A percentile compares a stretch with the other conserved stretches of the same genome.
Conservation (phyloP, 352 stramenopile genomes). For the Pelagophyceae sp. region DNA sequence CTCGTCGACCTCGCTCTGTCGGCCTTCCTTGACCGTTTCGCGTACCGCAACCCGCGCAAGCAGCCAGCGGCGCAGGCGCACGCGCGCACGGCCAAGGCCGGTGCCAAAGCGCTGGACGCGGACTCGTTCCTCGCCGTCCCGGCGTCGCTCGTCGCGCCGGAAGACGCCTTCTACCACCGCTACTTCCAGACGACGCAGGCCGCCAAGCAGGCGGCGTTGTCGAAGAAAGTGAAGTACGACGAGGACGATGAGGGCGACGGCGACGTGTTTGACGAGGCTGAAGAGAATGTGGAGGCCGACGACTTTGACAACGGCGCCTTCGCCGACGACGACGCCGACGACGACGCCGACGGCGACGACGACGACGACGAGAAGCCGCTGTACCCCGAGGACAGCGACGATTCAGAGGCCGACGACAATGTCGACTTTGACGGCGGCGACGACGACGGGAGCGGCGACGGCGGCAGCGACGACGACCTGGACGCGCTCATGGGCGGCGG, state of each 20-base stretch:
- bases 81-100: background rate
- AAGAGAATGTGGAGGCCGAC: slow-evolving; percentile 38
- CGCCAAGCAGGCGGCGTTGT: slow-evolving; percentile 47
- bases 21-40: slow-evolving; percentile 96
- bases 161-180: slow-evolving; percentile 10
- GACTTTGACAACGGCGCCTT: slow-evolving; percentile 39
- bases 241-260: slow-evolving; percentile 36
- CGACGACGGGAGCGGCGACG: slow-evolving; percentile 29
- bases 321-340: slow-evolving; percentile 28
- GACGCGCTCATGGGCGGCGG: slow-evolving; percentile 28
- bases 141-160: slow-evolving; percentile 13
- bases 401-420: slow-evolving; percentile 38
- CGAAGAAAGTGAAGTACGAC: slow-evolving; percentile 25
- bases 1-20: slow-evolving; percentile 91
- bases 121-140: slow-evolving; percentile 23
- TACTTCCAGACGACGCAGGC: slow-evolving; percentile 47
- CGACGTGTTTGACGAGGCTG: slow-evolving; percentile 24
- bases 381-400: slow-evolving; percentile 39
- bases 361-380: slow-evolving; percentile 30
- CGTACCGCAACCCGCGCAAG: slow-evolving; percentile 90
- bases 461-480: slow-evolving; percentile 35
- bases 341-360: slow-evolving; percentile 23
- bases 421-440: slow-evolving; percentile 26
- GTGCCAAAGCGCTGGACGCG: slow-evolving; percentile 29
- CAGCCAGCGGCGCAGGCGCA: slow-evolving; percentile 9